phyloP scores from a whole-genome alignment of 2,329 filamentous ascomycete species.

The Aureobasidium sp. region DNA sequence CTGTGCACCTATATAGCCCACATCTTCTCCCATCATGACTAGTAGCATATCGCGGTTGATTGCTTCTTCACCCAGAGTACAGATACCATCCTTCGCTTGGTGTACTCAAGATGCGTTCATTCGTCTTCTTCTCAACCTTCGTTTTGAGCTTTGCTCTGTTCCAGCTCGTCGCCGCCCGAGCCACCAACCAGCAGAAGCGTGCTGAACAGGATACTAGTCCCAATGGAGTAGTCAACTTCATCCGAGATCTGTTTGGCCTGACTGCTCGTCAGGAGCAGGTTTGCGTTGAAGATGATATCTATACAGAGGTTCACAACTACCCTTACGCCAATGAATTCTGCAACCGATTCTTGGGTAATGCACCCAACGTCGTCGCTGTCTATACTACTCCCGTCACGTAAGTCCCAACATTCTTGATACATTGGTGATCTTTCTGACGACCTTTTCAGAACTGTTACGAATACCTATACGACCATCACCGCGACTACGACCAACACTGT shows the following conservation, averaged over 20 bases:
- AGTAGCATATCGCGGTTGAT: background rate
- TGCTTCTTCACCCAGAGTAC: background rate
- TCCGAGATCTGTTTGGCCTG: conserved; percentile 23
- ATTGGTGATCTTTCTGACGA: background rate
- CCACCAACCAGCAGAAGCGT: conserved; percentile 18
- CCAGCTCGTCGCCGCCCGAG: conserved; percentile 22
- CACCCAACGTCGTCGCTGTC: conserved; percentile 19
- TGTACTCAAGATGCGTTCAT: conserved; percentile 18
- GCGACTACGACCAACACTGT: conserved; percentile 18
- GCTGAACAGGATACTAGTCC: conserved; percentile 18
- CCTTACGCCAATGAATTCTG: conserved; percentile 20
- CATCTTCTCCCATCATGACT: conserved; percentile 9
- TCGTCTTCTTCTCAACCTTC: conserved; percentile 13
- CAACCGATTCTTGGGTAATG: conserved; percentile 8
- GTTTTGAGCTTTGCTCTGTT: conserved; percentile 19
- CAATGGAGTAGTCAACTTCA: conserved; percentile 19
- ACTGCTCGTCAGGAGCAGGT: conserved; percentile 20
- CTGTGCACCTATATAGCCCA: conserved; percentile 2
- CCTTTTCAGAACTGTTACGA: conserved; percentile 17
- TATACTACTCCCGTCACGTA: conserved; percentile 27
- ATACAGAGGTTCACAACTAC: conserved; percentile 23
- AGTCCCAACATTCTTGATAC: background rate
- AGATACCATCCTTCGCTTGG: conserved; percentile 14
- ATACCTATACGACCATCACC: conserved; percentile 20
- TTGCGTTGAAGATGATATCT: conserved; percentile 23